Conservation (phyloP, 2,329 filamentous ascomycete genomes). For the Colletotrichum neosansevieriae region DNA sequence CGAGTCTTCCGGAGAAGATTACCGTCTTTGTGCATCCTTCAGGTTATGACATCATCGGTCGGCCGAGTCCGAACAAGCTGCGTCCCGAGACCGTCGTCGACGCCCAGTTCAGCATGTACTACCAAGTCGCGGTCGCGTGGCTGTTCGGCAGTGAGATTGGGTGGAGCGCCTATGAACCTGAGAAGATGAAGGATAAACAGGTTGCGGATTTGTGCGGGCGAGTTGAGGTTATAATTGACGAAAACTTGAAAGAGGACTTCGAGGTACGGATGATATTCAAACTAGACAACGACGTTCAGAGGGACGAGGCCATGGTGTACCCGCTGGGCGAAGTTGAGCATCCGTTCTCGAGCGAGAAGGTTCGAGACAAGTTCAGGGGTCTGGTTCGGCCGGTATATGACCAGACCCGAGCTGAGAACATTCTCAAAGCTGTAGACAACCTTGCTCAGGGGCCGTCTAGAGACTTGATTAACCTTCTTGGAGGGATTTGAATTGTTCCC, state of each 20-base stretch:
- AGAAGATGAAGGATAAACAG: conserved; percentile 41
- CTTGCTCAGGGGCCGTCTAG: neutral
- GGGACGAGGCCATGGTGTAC: conserved; percentile 37
- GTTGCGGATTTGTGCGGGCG: conserved; percentile 42
- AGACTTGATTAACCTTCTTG: neutral
- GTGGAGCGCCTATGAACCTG: conserved; percentile 44
- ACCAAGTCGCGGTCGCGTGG: conserved; percentile 46
- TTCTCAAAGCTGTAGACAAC: neutral
- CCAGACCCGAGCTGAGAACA: neutral
- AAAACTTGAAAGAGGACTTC: conserved; percentile 30
- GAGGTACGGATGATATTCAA: conserved; percentile 30
- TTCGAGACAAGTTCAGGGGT: conserved; percentile 44
- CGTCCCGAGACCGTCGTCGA: conserved; percentile 46
- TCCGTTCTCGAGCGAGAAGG: conserved; percentile 42
- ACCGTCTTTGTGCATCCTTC: conserved; percentile 42
- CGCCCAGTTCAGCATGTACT: conserved; percentile 48
- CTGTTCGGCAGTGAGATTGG: conserved; percentile 43
- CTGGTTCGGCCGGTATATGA: conserved; percentile 41
- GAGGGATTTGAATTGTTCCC: neutral
- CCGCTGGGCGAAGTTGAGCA: conserved; percentile 44
- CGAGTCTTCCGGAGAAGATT: conserved; percentile 39
- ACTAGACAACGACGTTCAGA: conserved; percentile 38
- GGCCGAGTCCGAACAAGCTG: conserved; percentile 43
- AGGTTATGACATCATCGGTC: conserved; percentile 43
- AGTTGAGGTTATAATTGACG: conserved; percentile 39